These are phyloP conservation scores for Fusarium euwallaceae DNA, from an alignment of 2,329 filamentous ascomycete genomes.

Conservation along the genomic window DNA sequence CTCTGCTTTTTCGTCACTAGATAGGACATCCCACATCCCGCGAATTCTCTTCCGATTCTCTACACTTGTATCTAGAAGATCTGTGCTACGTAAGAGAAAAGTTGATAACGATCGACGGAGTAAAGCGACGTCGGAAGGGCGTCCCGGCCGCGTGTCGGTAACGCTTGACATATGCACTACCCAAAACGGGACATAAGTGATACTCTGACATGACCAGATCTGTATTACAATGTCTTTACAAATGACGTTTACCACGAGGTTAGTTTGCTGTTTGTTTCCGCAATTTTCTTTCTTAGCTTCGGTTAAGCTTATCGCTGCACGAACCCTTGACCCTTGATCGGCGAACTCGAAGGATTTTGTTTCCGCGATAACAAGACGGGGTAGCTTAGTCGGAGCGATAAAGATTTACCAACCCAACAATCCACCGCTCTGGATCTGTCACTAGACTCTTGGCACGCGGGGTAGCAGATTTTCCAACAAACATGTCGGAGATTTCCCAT, in stretches of 20 bases:
- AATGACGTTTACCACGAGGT: background rate
- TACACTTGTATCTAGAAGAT: background rate
- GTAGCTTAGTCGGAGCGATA: background rate
- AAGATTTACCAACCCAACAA: conserved; percentile 6
- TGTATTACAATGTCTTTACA: background rate
- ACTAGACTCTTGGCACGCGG: conserved; percentile 2
- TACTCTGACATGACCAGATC: background rate
- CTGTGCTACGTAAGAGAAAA: background rate
- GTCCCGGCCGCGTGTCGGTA: background rate
- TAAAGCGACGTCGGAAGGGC: background rate
- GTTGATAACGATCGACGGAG: background rate
- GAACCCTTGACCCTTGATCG: background rate
- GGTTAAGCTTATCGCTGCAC: background rate
- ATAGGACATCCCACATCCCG: background rate
- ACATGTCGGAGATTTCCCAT: background rate
- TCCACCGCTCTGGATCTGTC: background rate
- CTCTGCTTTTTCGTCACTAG: background rate
- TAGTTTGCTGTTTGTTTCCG: background rate
- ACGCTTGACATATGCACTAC: background rate
- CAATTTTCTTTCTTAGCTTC: background rate
- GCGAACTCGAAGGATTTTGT: background rate
- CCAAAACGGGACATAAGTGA: background rate
- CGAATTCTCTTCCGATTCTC: background rate
- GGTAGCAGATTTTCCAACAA: background rate
- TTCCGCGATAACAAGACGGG: background rate